Percentiles rank a stretch among this genome's conserved stretches.
phyloP scores from a whole-genome alignment of 257 asterid species.

The Solanum tarapatanum region DNA sequence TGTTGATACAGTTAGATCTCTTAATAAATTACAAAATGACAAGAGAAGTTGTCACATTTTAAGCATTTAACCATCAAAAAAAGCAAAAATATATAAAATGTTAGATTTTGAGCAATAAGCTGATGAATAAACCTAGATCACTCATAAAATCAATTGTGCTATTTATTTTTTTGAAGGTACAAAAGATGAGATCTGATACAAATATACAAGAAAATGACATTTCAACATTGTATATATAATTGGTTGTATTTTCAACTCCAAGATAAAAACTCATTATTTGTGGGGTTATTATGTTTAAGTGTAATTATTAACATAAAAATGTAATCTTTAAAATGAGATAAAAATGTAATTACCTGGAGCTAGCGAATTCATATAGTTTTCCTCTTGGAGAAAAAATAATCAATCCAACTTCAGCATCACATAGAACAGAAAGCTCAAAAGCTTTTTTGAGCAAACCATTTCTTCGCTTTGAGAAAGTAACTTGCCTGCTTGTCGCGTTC shows the following conservation, averaged over 20 bases:
- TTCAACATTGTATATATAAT: background rate
- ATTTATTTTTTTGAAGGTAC: background rate
- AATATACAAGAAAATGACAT: background rate
- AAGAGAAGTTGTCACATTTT: background rate
- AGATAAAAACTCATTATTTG: background rate
- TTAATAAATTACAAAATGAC: background rate
- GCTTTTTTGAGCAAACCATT: conserved; percentile 79
- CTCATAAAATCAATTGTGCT: background rate
- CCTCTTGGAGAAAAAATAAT: conserved; percentile 76
- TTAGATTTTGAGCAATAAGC: background rate
- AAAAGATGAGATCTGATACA: background rate
- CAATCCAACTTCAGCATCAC: conserved; percentile 80
- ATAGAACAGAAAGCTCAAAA: conserved; percentile 72
- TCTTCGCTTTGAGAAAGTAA: conserved; percentile 83
- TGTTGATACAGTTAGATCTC: background rate
- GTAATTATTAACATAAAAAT: background rate
- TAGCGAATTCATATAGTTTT: conserved; percentile 65
- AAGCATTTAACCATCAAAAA: background rate
- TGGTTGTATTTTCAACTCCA: background rate
- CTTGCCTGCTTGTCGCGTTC: conserved; percentile 83
- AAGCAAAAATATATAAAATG: background rate
- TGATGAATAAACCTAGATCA: background rate
- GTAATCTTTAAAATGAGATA: background rate
- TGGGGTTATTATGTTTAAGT: background rate
- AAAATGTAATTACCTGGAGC: conserved; percentile 37